Conservation (phyloP, 192 early-diverging fungal genomes). For the Gigaspora rosea region DNA sequence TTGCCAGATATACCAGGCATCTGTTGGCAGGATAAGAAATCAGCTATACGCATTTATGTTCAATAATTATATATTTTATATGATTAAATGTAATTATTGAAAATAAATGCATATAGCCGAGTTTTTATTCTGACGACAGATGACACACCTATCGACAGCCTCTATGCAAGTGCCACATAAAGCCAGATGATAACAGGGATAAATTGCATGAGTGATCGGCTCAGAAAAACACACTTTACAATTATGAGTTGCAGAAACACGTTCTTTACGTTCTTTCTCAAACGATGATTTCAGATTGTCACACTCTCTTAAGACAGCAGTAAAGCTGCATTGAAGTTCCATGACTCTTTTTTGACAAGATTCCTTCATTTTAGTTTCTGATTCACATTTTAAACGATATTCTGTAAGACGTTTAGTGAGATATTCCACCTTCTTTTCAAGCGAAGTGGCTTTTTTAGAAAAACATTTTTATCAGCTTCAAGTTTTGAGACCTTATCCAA, state of each 20-base stretch:
- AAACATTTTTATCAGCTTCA: too few relatives aligned
- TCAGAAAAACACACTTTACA: conserved; percentile 48
- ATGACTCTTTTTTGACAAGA: not conserved
- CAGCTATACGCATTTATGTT: too few relatives aligned
- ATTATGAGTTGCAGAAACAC: conserved; percentile 28
- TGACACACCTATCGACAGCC: not conserved
- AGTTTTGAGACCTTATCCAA: too few relatives aligned
- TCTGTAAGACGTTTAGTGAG: not conserved
- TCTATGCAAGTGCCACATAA: conserved; percentile 40
- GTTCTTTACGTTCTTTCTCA: not conserved
- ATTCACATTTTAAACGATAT: not conserved
- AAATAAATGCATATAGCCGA: conserved; percentile 12
- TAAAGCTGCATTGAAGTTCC: not conserved
- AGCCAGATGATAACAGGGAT: conserved; percentile 48
- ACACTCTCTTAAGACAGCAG: not conserved
- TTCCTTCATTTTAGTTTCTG: not conserved
- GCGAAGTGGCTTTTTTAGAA: too few relatives aligned
- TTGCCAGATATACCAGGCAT: too few relatives aligned
- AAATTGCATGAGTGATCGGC: conserved; percentile 38
- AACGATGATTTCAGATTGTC: not conserved
- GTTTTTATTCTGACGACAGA: conserved; percentile 21
- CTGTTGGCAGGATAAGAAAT: too few relatives aligned
- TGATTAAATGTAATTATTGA: too few relatives aligned
- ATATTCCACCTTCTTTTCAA: not conserved
- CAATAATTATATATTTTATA: too few relatives aligned